Evolutionary conservation across 139 green algal genomes (phyloP), one percentile per base, ranked within the genome.

Genomic region (Coccomyxa sp.): DNA sequence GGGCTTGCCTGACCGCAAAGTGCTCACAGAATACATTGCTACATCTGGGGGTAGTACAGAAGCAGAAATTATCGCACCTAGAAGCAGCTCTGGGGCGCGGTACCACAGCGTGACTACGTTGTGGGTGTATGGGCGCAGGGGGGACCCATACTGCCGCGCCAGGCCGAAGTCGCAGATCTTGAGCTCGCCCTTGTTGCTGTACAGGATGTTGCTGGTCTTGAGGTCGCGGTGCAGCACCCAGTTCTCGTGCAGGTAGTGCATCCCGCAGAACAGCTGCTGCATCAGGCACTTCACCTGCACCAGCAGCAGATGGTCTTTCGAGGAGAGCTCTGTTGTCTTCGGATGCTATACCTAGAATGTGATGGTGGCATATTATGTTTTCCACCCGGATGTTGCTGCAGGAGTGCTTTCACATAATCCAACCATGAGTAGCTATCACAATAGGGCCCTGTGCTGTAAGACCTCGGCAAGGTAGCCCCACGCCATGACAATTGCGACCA

Each of bases 151-250:
- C 80, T 94, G 85, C 29, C 93, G 82, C 0, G 96, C 95, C 77
- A 99, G 84, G 0, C 96, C 96, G 90, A 99, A 98, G 89, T 99
- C 96, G 77, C 96, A 99, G 68, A 99, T 96, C 88, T 98, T 98
- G 39, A 99, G 88, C 84, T 95, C 85, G 0, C 96, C 96, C 4
- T 80, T 77, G 87, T 98, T 95, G 83, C 93, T 97, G 86, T 98
- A 97, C 78, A 99, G 92, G 78, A 99, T 93, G 90, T 99, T 99
- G 76, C 88, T 92, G 33, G 95, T 97, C 86, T 99, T 99, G 16
- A 99, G 86, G 87, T 97, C 94, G 8, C 94, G 85, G 81, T 97
- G 92, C 37, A 97, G 80, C 37, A 95, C 89, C 91, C 92, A 97
- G 87, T 96, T 93, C 5, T 94, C 84, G 82, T 99, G 96, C 73